These are phyloP conservation scores for Sporothrix phasma DNA, from an alignment of 2,329 filamentous ascomycete species.

Conservation along the genomic window DNA sequence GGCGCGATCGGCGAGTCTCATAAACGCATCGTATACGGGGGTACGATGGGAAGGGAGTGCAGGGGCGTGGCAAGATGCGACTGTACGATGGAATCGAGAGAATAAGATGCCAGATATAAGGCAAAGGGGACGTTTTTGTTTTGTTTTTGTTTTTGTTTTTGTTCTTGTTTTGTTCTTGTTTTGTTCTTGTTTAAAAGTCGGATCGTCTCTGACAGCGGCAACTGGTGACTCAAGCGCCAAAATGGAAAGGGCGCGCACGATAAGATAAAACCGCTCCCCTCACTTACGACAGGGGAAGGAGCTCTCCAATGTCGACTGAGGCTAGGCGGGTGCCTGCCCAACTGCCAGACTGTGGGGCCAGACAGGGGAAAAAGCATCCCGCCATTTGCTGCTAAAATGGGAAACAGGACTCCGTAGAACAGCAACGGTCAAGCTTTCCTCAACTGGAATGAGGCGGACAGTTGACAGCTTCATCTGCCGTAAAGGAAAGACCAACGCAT, in stretches of 20 bases:
- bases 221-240: background rate
- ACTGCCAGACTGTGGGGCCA: background rate
- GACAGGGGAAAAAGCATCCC: background rate
- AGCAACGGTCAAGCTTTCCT: background rate
- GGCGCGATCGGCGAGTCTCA: slow-evolving; percentile 14
- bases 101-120: no score
- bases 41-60: background rate
- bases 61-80: background rate
- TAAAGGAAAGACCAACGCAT: background rate
- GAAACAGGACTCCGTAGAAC: background rate
- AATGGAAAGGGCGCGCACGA: background rate
- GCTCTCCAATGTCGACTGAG: background rate
- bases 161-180: no score
- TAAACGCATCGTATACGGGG: slow-evolving; percentile 9
- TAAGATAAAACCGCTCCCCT: slow-evolving; percentile 3
- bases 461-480: background rate
- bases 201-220: background rate
- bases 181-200: no score
- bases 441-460: background rate
- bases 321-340: background rate
- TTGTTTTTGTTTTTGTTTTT: no score
- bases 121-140: no score
- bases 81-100: no score
- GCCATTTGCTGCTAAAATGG: background rate
- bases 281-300: background rate